These are phyloP conservation scores for Podospora bellae-mahoneyi DNA, from an alignment of 495 filamentous ascomycete genomes.

Conservation along the genomic window DNA sequence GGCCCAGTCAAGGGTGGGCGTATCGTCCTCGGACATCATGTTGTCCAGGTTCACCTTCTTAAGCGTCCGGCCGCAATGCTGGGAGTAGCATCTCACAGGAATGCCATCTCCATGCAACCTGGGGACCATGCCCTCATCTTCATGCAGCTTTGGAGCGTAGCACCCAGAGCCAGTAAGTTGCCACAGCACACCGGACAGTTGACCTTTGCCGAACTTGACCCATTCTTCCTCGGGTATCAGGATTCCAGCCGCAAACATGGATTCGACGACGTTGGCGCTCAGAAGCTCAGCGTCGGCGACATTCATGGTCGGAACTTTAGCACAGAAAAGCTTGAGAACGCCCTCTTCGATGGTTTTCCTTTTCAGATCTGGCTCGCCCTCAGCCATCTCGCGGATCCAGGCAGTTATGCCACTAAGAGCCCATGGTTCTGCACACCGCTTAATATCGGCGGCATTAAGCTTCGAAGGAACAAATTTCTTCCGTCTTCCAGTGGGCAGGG, in stretches of 20 bases:
- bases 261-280: constrained; percentile 69
- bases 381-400: constrained; percentile 86
- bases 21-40: constrained; percentile 62
- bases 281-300: constrained; percentile 92
- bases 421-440: constrained; percentile 86
- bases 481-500: constrained; percentile 63
- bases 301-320: constrained; percentile 98
- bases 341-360: constrained; percentile 79
- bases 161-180: constrained; percentile 92
- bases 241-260: constrained; percentile 76
- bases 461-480: constrained; percentile 87
- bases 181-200: constrained; percentile 81
- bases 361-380: constrained; percentile 78
- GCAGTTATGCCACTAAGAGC: constrained; percentile 80
- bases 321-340: constrained; percentile 84
- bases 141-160: constrained; percentile 80
- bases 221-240: constrained; percentile 92
- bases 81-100: constrained; percentile 82
- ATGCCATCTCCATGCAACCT: constrained; percentile 41
- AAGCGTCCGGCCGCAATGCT: constrained; percentile 88
- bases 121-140: constrained; percentile 51
- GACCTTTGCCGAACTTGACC: constrained; percentile 81
- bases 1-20: constrained; percentile 78
- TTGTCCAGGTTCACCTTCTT: constrained; percentile 86
- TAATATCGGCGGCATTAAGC: constrained; percentile 77